Percentiles rank a stretch among this genome's conserved stretches.
phyloP scores from a whole-genome alignment of 2,329 filamentous ascomycete species.

The Alternaria rosae region DNA sequence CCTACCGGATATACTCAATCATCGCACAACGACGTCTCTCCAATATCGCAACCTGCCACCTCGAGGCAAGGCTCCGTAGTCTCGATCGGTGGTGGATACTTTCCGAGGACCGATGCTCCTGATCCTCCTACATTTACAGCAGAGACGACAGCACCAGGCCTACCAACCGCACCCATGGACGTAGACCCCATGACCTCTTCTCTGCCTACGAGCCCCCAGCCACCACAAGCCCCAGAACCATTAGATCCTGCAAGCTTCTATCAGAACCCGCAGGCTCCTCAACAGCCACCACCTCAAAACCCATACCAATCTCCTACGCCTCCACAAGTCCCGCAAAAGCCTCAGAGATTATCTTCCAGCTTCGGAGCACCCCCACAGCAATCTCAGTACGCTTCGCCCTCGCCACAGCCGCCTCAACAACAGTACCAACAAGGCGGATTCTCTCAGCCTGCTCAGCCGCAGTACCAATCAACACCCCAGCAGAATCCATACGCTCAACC shows the following conservation, averaged over 20 bases:
- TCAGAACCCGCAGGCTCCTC: slow-evolving; percentile 37
- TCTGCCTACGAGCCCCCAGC: slow-evolving; percentile 26
- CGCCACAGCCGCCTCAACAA: slow-evolving; percentile 12
- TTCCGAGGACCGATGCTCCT: slow-evolving; percentile 58
- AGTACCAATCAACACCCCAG: slow-evolving; percentile 20
- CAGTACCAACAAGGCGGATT: slow-evolving; percentile 9
- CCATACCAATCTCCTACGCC: slow-evolving; percentile 24
- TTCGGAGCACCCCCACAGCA: slow-evolving; percentile 17
- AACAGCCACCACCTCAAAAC: slow-evolving; percentile 32
- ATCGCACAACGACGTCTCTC: slow-evolving; percentile 61
- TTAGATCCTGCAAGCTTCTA: slow-evolving; percentile 44
- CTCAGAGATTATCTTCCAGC: slow-evolving; percentile 14
- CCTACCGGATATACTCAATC: slow-evolving; percentile 41
- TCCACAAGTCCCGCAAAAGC: slow-evolving; percentile 15
- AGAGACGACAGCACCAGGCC: slow-evolving; percentile 42
- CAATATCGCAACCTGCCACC: slow-evolving; percentile 56
- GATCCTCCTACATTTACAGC: slow-evolving; percentile 57
- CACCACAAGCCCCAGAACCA: slow-evolving; percentile 31
- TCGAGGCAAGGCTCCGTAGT: slow-evolving; percentile 57
- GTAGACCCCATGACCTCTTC: slow-evolving; percentile 36
- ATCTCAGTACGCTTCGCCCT: slow-evolving; percentile 1
- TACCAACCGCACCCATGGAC: slow-evolving; percentile 47
- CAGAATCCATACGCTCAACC: slow-evolving; percentile 30
- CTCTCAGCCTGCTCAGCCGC: slow-evolving; percentile 17
- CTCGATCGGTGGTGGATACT: slow-evolving; percentile 63